phyloP scores from a whole-genome alignment of 2,329 filamentous ascomycete species.

The Cladosporium sp. region DNA sequence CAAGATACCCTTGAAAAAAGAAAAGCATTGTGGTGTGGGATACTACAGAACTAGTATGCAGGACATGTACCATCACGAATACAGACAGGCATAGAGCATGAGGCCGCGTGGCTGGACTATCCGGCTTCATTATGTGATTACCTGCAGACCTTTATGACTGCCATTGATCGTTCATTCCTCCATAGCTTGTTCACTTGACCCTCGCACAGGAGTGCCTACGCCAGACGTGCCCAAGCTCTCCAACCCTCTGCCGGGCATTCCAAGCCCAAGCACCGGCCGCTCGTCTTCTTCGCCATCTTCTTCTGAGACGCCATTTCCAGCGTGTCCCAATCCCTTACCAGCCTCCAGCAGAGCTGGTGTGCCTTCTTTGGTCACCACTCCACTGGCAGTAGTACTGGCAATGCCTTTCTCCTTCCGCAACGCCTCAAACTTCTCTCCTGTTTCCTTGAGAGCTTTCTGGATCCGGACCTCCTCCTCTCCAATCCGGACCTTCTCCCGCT shows the following conservation, averaged over 20 bases:
- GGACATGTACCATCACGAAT: constrained; percentile 16
- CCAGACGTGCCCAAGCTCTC: constrained; percentile 9
- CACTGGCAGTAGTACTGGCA: constrained; percentile 6
- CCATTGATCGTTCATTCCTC: constrained; percentile 5
- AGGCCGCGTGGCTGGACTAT: neutral
- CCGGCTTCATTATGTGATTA: neutral
- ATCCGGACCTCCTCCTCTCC: constrained; percentile 72
- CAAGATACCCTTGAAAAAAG: neutral
- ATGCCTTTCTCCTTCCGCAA: constrained; percentile 53
- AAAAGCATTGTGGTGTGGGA: neutral
- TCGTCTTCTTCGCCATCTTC: constrained; percentile 11
- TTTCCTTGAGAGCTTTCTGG: constrained; percentile 76
- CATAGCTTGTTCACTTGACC: constrained; percentile 4
- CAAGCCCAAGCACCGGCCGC: constrained; percentile 4
- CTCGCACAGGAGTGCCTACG: neutral
- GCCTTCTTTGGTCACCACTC: constrained; percentile 5
- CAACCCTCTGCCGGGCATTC: constrained; percentile 15
- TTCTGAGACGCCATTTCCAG: neutral
- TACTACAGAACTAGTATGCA: neutral
- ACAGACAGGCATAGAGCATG: neutral
- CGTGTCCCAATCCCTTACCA: neutral
- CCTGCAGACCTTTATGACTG: neutral
- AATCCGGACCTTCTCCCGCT: constrained; percentile 69
- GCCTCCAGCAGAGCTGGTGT: constrained; percentile 8
- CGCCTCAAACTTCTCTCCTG: constrained; percentile 69